Evolutionary conservation across 1,284 basidiomycete genomes (phyloP), one percentile per base, ranked within the genome.

Genomic region (Trichosporon inkin): DNA sequence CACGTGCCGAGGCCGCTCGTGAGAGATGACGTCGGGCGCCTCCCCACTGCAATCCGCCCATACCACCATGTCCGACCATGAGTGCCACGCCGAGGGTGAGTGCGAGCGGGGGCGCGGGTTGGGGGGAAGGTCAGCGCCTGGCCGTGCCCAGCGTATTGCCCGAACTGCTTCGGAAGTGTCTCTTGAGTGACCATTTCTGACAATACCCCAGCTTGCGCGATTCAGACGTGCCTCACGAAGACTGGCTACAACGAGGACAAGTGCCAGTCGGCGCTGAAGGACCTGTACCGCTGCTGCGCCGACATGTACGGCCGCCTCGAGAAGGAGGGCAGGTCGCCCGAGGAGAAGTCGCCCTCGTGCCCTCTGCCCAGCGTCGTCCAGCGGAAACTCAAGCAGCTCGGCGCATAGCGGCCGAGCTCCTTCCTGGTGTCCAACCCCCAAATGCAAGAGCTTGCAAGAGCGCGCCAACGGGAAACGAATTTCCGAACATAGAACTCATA

Each of bases 151-250:
- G 28, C 28, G 28, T 8, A 32, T 32, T 4, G 28, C 28, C 28
- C 8, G 28, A 32, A 4, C 28, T 8, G 28, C 28, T 4, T 32
- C 28, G n/a, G 28, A 32, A 32, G 28, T 17, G 10, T 20, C 61
- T 55, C 14, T n/a, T n/a, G n/a, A n/a, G n/a, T n/a, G n/a, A n/a
- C n/a, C n/a, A n/a, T n/a, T n/a, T n/a, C n/a, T n/a, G n/a, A n/a
- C n/a, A n/a, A n/a, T n/a, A 52, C 55, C 8, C 16, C 55, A 77
- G 75, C 75, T 1, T 77, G 75, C 61, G 73, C 69, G 3, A 77
- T 77, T 60, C 75, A 77, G 56, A 57, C 62, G 34, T 77, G 75
- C 60, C 65, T 77, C n/a, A 49, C 61, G 10, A 60, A 61, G 24
- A 68, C 70, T 64, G 68, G 68, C 51, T 76, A 72, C 64, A 63